These are phyloP conservation scores for Komagataella phaffii DNA, from an alignment of 805 yeast species.

Conservation along the genomic window DNA sequence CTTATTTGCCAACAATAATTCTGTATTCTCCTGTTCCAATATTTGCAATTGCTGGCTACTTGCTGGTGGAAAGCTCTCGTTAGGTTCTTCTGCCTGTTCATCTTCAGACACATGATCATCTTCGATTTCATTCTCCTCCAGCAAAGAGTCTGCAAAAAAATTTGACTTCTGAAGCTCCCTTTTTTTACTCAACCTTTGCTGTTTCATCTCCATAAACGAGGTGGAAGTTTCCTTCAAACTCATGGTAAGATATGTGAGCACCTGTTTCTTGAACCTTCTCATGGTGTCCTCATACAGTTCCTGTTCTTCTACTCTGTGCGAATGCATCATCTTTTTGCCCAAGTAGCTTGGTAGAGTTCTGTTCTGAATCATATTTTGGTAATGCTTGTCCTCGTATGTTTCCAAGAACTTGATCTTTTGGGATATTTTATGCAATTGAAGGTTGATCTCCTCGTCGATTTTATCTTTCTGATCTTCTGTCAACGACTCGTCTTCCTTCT, in stretches of 20 bases:
- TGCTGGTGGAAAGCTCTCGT: not conserved
- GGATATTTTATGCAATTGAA: conserved; percentile 35
- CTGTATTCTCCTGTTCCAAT: conserved; percentile 45
- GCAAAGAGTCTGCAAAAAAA: conserved; percentile 12
- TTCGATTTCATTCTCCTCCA: conserved; percentile 10
- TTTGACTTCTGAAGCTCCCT: conserved; percentile 19
- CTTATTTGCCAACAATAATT: conserved; percentile 35
- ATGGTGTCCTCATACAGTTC: not conserved
- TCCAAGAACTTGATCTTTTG: conserved; percentile 36
- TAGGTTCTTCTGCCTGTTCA: not conserved
- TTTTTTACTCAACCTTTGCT: conserved; percentile 29
- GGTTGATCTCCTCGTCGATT: conserved; percentile 40
- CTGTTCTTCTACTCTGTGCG: not conserved
- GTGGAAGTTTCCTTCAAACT: conserved; percentile 27
- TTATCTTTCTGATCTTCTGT: conserved; percentile 15
- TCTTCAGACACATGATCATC: conserved; percentile 1
- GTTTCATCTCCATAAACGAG: conserved; percentile 33
- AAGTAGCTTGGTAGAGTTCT: not conserved
- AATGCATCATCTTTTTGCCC: not conserved
- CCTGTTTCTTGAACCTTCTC: not conserved
- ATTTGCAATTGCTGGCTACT: conserved; percentile 37
- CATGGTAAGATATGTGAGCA: conserved; percentile 25
- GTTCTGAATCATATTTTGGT: not conserved
- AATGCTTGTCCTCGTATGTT: conserved; percentile 35
- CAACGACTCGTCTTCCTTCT: conserved; percentile 1